Conservation (phyloP, 129 eudicot species). For the Dittrichia graveolens region DNA sequence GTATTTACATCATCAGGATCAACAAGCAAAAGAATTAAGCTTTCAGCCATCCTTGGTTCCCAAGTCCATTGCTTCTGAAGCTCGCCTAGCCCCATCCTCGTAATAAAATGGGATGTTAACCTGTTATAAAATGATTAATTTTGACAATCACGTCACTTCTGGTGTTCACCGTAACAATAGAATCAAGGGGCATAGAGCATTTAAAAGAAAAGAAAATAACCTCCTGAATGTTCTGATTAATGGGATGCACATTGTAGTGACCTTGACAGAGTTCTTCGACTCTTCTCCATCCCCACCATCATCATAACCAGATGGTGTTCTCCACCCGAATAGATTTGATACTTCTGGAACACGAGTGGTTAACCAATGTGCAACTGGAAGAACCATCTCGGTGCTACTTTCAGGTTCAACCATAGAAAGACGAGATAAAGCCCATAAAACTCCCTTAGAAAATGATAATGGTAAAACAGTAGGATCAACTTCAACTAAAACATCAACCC, state of each 20-base stretch:
- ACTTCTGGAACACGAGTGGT: slow-evolving; percentile 59
- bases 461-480: slow-evolving; percentile 78
- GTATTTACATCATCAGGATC: slow-evolving; percentile 90
- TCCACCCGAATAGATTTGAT: slow-evolving; percentile 85
- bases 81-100: slow-evolving; percentile 71
- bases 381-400: slow-evolving; percentile 59
- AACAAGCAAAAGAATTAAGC: slow-evolving; percentile 85
- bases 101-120: slow-evolving; percentile 59
- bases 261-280: slow-evolving; percentile 67
- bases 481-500: slow-evolving; percentile 85
- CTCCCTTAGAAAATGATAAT: slow-evolving; percentile 77
- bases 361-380: slow-evolving; percentile 73
- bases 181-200: slow-evolving; percentile 14
- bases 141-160: slow-evolving; percentile 2
- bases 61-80: slow-evolving; percentile 85
- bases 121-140: slow-evolving; percentile 41
- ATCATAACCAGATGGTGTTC: slow-evolving; percentile 83
- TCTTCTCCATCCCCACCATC: slow-evolving; percentile 77
- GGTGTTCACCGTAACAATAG: not conserved
- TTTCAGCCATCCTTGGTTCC: slow-evolving; percentile 93
- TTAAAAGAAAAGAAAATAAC: slow-evolving; percentile 30
- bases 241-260: slow-evolving; percentile 64
- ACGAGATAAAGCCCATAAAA: slow-evolving; percentile 86
- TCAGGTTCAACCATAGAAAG: slow-evolving; percentile 78
- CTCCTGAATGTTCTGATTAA: slow-evolving; percentile 78